Evolutionary conservation across 2,329 filamentous ascomycete genomes (phyloP).

Genomic region (Thelonectria olida): DNA sequence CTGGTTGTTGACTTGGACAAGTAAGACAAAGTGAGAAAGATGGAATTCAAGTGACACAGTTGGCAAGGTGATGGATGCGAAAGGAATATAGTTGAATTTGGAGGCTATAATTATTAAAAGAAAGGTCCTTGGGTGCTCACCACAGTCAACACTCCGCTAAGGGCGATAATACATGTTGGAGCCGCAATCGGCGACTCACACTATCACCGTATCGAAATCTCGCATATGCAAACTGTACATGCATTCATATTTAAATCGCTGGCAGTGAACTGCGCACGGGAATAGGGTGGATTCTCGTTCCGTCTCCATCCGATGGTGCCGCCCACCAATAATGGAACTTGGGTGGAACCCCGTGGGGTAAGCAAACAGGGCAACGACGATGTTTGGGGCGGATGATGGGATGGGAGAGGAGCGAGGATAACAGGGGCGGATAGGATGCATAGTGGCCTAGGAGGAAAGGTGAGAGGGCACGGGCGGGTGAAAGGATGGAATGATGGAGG

Average conservation of each 20-base stretch:
- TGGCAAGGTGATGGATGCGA: too few relatives aligned
- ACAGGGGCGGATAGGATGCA: constrained; percentile 8
- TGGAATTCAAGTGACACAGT: too few relatives aligned
- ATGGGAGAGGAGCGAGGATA: background rate
- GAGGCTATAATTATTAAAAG: too few relatives aligned
- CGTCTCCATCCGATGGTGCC: constrained; percentile 19
- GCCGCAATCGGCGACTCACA: constrained; percentile 6
- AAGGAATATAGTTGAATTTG: too few relatives aligned
- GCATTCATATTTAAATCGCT: too few relatives aligned
- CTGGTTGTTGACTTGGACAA: constrained; percentile 39
- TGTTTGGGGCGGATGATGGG: constrained; percentile 11
- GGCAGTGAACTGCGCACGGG: constrained; percentile 3
- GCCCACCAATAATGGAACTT: constrained; percentile 11
- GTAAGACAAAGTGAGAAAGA: too few relatives aligned
- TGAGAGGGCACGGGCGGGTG: background rate
- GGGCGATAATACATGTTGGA: background rate
- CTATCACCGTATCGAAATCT: constrained; percentile 8
- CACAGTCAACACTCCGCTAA: too few relatives aligned
- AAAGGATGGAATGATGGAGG: constrained; percentile 6
- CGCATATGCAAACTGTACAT: constrained; percentile 10
- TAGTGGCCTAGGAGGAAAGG: background rate
- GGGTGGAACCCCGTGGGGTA: constrained; percentile 18
- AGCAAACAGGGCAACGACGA: background rate
- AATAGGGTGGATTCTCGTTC: background rate
- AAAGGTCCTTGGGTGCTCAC: too few relatives aligned